Base-by-base conservation (phyloP, 176 grass and related monocot species). In the Dendrocalamus sinicus region DNA sequence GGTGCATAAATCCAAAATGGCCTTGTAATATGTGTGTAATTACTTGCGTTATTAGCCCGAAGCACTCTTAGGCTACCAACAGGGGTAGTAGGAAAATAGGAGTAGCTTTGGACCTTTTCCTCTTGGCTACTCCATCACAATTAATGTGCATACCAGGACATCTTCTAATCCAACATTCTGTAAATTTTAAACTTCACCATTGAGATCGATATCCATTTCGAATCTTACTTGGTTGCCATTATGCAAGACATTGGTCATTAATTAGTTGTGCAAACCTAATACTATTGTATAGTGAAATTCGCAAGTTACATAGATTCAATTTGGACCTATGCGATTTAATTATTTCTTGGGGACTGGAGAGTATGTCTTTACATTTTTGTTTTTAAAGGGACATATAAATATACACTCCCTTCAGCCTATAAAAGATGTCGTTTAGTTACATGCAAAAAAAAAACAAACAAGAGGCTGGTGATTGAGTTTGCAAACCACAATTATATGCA, bases 11-110 rank as follows among this genome's bases (percentile, higher is more conserved):
- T 89, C 83, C 86, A 89, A 88, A 78, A 77, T 41, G 64, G 40
- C 68, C 80, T 94, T 86, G 89, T 89, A 82, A 88, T 61, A 78
- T 86, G 88, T 93, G 88, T 79, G 20, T 91, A 64, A 43, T 48
- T 73, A 82, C 72, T 86, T 79, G 22, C 67, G 75, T 59, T 79
- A 66, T 60, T 83, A 68, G 17, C 32, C 60, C 66, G 45, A 89
- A n/a, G 30, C 73, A 78, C 78, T 79, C 75, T 43, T 52, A 67
- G 54, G 26, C 19, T 84, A 68, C 62, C 72, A 35, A 64, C 78
- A 89, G 80, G 80, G 63, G 52, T 81, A 39, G 41, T 65, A 75
- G 59, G 19, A 72, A 89, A 77, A 86, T 32, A 17, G 19, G 9
- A 83, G 43, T 86, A 89, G 79, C 74, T 86, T 79, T 81, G 54